A percentile compares a stretch with the other conserved stretches of the same genome.
Conservation (phyloP, 768 basidiomycete genomes). For the Amanita fuliginea region DNA sequence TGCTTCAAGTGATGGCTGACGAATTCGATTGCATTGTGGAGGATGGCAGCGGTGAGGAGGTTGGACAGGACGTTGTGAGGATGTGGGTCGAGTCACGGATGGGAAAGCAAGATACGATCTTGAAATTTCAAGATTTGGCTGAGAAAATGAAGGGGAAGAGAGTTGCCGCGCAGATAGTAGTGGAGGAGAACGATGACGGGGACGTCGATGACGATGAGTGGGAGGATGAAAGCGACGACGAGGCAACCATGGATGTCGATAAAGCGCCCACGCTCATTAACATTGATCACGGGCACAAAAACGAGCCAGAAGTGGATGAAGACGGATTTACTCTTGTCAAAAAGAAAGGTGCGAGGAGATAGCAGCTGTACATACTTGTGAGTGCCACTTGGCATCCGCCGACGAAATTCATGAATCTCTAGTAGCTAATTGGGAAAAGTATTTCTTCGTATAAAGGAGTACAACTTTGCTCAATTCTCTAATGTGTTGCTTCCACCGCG, state of each 20-base stretch:
- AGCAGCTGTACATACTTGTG: not conserved
- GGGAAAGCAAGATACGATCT: constrained; percentile 39
- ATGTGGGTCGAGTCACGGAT: constrained; percentile 48
- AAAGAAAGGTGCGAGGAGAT: not conserved
- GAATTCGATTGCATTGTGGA: constrained; percentile 82
- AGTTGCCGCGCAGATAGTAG: constrained; percentile 15
- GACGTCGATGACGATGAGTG: constrained; percentile 30
- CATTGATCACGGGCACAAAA: constrained; percentile 28
- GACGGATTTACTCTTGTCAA: constrained; percentile 86
- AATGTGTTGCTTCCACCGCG: too few relatives aligned
- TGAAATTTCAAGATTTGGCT: constrained; percentile 53
- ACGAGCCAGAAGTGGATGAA: constrained; percentile 74
- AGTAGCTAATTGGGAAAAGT: too few relatives aligned
- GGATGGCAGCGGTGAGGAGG: constrained; percentile 68
- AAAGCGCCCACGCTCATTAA: constrained; percentile 49
- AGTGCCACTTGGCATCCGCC: too few relatives aligned
- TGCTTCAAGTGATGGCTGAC: constrained; percentile 77
- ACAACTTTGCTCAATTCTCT: too few relatives aligned
- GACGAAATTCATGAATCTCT: too few relatives aligned
- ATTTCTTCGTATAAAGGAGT: too few relatives aligned
- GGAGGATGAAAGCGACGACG: constrained; percentile 36
- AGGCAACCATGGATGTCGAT: constrained; percentile 30
- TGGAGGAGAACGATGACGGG: constrained; percentile 24
- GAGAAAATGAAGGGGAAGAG: constrained; percentile 48
- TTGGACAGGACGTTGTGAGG: constrained; percentile 61